These are phyloP conservation scores for Periconia sp. DNA, from an alignment of 2,329 filamentous ascomycete genomes.

Conservation along the genomic window DNA sequence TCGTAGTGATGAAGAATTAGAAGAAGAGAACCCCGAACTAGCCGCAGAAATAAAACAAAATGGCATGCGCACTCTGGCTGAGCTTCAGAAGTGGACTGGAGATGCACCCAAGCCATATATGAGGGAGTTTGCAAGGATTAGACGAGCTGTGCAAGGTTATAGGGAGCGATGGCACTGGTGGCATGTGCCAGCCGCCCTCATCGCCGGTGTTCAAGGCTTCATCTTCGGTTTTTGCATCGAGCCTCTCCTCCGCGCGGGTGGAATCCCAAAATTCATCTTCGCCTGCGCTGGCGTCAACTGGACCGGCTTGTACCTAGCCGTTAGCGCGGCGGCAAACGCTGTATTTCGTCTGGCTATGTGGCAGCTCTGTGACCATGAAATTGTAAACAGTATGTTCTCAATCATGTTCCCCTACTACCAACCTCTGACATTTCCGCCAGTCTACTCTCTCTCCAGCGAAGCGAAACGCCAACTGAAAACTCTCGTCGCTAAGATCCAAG, in stretches of 20 bases:
- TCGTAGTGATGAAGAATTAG: no score
- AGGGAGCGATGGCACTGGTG: conserved; percentile 7
- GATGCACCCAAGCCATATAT: background rate
- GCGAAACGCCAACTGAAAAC: no score
- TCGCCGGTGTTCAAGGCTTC: conserved; percentile 1
- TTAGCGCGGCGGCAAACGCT: conserved; percentile 1
- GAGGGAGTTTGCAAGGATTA: background rate
- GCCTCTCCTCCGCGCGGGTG: background rate
- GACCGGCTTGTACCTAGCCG: background rate
- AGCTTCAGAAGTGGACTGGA: background rate
- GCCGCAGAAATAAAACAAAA: no score
- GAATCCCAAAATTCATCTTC: conserved; percentile 6
- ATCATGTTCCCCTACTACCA: background rate
- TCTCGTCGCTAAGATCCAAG: background rate
- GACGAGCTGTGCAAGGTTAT: background rate
- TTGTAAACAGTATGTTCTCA: conserved; percentile 2
- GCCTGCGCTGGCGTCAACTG: background rate
- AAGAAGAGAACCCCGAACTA: no score
- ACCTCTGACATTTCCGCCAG: no score
- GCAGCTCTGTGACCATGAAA: conserved; percentile 5
- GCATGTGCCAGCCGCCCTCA: conserved; percentile 5
- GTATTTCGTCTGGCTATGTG: background rate
- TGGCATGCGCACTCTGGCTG: no score
- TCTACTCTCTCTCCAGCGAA: no score
- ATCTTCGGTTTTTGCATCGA: conserved; percentile 5